Conservation (phyloP, 1,284 basidiomycete species). For the Leccinum laetum region DNA sequence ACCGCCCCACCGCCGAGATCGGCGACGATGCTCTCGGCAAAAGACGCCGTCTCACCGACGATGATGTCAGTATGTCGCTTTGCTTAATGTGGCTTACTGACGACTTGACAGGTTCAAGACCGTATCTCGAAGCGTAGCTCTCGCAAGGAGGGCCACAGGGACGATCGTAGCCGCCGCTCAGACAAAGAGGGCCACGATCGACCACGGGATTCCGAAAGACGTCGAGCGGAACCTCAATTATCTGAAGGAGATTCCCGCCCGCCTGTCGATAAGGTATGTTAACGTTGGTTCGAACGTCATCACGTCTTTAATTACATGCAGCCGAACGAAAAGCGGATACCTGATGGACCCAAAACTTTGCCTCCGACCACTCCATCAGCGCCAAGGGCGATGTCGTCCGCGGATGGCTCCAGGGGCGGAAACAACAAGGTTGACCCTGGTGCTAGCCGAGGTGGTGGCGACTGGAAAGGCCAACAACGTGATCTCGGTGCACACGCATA, state of each 20-base stretch:
- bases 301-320: slow-evolving; percentile 22
- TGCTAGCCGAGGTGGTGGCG: slow-evolving; percentile 35
- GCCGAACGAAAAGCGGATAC: slow-evolving; percentile 55
- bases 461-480: slow-evolving; percentile 35
- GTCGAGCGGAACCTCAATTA: slow-evolving; percentile 61
- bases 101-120: slow-evolving; percentile 48
- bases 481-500: slow-evolving; percentile 31
- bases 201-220: slow-evolving; percentile 63
- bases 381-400: slow-evolving; percentile 66
- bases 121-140: slow-evolving; percentile 71
- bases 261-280: slow-evolving; percentile 58
- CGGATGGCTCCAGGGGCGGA: slow-evolving; percentile 36
- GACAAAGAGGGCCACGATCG: slow-evolving; percentile 72
- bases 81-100: slow-evolving; percentile 15
- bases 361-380: slow-evolving; percentile 66
- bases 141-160: slow-evolving; percentile 72
- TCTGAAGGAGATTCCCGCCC: slow-evolving; percentile 46
- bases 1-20: slow-evolving; percentile 42
- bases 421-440: slow-evolving; percentile 37
- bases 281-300: not conserved
- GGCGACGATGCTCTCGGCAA: slow-evolving; percentile 65
- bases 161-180: slow-evolving; percentile 65
- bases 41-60: slow-evolving; percentile 62
- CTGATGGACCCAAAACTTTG: slow-evolving; percentile 55
- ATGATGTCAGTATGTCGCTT: slow-evolving; percentile 47